Base-by-base conservation (phyloP, 768 basidiomycete species). In the Dictyophora rubrovolvata region DNA sequence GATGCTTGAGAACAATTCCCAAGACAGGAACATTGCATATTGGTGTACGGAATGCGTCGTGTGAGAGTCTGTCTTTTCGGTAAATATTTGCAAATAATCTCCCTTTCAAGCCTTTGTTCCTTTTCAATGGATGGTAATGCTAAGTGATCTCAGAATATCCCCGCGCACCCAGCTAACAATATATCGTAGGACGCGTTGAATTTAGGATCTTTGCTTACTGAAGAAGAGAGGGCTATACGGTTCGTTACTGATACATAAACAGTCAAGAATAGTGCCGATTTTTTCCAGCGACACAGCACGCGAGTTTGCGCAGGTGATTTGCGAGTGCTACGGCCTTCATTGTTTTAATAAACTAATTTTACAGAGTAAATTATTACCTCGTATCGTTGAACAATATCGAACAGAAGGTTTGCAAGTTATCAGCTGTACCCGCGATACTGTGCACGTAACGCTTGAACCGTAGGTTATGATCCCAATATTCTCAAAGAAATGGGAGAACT, bases 401-500 rank as follows among this genome's bases (percentile, higher is more conserved):
- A 91, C 86, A 6, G 95, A 96, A 80, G 76, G 91, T 89, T 53
- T 57, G 77, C 63, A n/a, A 42, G n/a, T 12, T 60, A 53, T 36
- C 22, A 22, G 37, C 10, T 21, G 46, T 11, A 23, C n/a, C n/a
- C n/a, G n/a, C n/a, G 11, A 55, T 47, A 20, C 33, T 46, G 6
- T 16, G 50, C 8, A 47, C 50, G 48, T 23, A 59, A 42, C 10
- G 9, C 37, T 20, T 56, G 52, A 42, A 4, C 21, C 16, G 21
- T 21, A 90, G 89, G 87, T 66, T 94, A 92, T 71, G 79, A 93
- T 70, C 77, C 77, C 60, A 73, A 77, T 6, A 83, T 92, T 53
- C 75, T 97, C 20, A 82, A 83, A 9, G 91, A 95, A 69, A 96
- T 97, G 94, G 95, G 95, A 5, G 81, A 84, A 61, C 75, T 97